These are phyloP conservation scores for Skeletonema potamos DNA, from an alignment of 108 stramenopile genomes.

Conservation along the genomic window DNA sequence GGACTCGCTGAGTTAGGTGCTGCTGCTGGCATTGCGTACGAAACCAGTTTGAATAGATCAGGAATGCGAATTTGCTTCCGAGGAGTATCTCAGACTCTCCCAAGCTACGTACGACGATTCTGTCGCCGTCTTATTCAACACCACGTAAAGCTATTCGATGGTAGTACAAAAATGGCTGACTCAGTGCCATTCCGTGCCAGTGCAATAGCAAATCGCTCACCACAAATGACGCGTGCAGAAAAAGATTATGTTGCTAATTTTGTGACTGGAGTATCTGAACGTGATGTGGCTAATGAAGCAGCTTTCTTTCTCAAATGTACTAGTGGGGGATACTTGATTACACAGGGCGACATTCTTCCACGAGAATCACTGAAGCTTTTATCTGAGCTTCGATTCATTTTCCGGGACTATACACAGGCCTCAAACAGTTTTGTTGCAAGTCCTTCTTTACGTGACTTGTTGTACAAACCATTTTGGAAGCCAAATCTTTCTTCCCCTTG, in stretches of 20 bases:
- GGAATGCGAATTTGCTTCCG: slow-evolving; percentile 70
- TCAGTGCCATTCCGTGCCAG: slow-evolving; percentile 33
- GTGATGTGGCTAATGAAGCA: slow-evolving; percentile 50
- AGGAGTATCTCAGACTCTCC: slow-evolving; percentile 71
- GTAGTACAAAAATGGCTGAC: slow-evolving; percentile 46
- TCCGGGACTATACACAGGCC: slow-evolving; percentile 27
- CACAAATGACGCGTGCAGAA: slow-evolving; percentile 41
- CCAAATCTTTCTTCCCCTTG: slow-evolving; percentile 66
- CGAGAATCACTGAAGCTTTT: slow-evolving; percentile 50
- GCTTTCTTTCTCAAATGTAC: slow-evolving; percentile 31
- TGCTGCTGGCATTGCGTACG: slow-evolving; percentile 74
- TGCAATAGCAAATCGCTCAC: slow-evolving; percentile 33
- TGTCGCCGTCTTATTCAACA: slow-evolving; percentile 68
- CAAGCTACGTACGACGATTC: slow-evolving; percentile 69
- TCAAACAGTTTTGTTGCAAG: slow-evolving; percentile 8
- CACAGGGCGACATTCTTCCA: slow-evolving; percentile 74
- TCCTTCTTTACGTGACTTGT: slow-evolving; percentile 50
- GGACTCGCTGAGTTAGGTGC: slow-evolving; percentile 79
- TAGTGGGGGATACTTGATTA: slow-evolving; percentile 49
- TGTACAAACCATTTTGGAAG: slow-evolving; percentile 69
- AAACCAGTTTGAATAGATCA: slow-evolving; percentile 69
- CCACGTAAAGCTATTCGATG: slow-evolving; percentile 50
- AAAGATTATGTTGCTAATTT: slow-evolving; percentile 28
- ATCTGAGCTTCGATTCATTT: slow-evolving; percentile 54
- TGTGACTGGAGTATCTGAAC: slow-evolving; percentile 36